Percentiles rank a stretch among this genome's conserved stretches.
Evolutionary conservation across 208 protist genomes (phyloP).

Genomic region (Acanthamoeba triangularis): DNA sequence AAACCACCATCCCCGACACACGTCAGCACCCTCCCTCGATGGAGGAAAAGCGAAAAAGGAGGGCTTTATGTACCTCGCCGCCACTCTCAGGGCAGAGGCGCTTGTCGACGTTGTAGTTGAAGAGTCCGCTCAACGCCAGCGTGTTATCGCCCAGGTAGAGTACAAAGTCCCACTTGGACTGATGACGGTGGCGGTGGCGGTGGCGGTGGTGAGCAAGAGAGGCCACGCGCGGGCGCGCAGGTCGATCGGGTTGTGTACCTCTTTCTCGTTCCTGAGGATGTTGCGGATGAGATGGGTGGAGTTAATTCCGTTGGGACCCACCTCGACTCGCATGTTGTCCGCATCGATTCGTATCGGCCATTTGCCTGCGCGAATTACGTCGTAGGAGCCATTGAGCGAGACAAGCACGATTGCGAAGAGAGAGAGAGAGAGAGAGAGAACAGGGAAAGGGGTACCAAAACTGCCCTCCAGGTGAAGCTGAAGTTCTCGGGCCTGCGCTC

Average conservation of each 20-base stretch:
- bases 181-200: too few species aligned
- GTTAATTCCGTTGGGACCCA: slow-evolving; percentile 58
- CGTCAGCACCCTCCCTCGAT: background rate
- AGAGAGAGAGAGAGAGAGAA: too few species aligned
- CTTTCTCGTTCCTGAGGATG: slow-evolving; percentile 13
- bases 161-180: slow-evolving; percentile 56
- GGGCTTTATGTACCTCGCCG: background rate
- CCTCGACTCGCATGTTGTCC: slow-evolving; percentile 61
- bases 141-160: slow-evolving; percentile 50
- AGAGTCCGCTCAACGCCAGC: slow-evolving; percentile 32
- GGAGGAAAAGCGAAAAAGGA: background rate
- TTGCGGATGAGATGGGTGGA: slow-evolving; percentile 52
- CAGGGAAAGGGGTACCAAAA: slow-evolving; percentile 26
- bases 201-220: background rate
- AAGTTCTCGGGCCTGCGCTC: slow-evolving; percentile 56
- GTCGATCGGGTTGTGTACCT: background rate
- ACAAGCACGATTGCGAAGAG: too few species aligned
- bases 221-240: too few species aligned
- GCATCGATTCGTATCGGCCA: slow-evolving; percentile 60
- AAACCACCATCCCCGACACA: background rate
- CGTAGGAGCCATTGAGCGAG: background rate
- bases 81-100: slow-evolving; percentile 41
- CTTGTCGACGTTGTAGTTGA: slow-evolving; percentile 71
- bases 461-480: slow-evolving; percentile 59
- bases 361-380: slow-evolving; percentile 1